A percentile compares a stretch with the other conserved stretches of the same genome.
phyloP scores from a whole-genome alignment of 805 yeast genomes.

The Candida suzukii region DNA sequence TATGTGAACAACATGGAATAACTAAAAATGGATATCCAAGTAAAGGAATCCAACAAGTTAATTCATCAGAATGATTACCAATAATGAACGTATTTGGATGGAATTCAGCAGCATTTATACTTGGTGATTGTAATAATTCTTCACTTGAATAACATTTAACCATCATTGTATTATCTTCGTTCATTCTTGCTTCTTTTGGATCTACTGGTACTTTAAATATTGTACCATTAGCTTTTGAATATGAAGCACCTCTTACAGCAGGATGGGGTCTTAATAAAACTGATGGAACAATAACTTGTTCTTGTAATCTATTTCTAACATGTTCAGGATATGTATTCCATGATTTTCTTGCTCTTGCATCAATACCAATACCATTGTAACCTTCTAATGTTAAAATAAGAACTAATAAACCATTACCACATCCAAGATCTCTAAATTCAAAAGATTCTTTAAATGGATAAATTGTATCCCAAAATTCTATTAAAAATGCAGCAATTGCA shows the following conservation, averaged over 20 bases:
- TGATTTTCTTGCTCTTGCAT: conserved; percentile 83
- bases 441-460: conserved; percentile 34
- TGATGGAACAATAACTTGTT: conserved; percentile 80
- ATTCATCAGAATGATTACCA: conserved; percentile 93
- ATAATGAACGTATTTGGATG: conserved; percentile 71
- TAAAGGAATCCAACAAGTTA: conserved; percentile 93
- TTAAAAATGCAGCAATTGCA: conserved; percentile 89
- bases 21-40: conserved; percentile 83
- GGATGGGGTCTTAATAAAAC: conserved; percentile 67
- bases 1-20: conserved; percentile 93
- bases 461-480: conserved; percentile 71
- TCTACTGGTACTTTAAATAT: conserved; percentile 45
- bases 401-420: conserved; percentile 89
- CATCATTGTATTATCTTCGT: conserved; percentile 28
- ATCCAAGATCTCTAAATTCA: conserved; percentile 84
- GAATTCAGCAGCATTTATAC: conserved; percentile 58
- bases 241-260: conserved; percentile 39
- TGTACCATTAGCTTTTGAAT: conserved; percentile 53
- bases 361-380: conserved; percentile 75
- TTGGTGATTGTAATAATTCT: conserved; percentile 42
- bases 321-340: conserved; percentile 73
- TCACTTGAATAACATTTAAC: conserved; percentile 51
- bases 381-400: conserved; percentile 75
- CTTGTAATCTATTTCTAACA: conserved; percentile 51
- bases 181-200: conserved; percentile 2